Conservation (phyloP, 192 early-diverging fungal genomes). For the Helicostylum pulchrum region DNA sequence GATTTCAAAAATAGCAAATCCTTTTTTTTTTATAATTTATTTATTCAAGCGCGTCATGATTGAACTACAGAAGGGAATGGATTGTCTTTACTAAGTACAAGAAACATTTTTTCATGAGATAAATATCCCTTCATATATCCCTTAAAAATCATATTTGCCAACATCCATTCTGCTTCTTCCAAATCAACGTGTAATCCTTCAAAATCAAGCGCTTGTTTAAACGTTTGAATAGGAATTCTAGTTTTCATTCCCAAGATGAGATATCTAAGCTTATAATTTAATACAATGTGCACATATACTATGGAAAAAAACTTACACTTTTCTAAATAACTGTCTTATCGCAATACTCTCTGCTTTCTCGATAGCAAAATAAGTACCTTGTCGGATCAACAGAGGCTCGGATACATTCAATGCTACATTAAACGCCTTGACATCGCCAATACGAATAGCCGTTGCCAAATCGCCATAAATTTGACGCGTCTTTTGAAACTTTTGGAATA, state of each 20-base stretch:
- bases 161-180: constrained; percentile 80
- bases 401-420: constrained; percentile 57
- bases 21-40: no score
- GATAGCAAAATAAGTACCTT: constrained; percentile 79
- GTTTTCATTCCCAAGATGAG: constrained; percentile 47
- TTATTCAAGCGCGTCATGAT: no score
- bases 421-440: constrained; percentile 74
- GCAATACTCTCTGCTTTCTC: constrained; percentile 73
- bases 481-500: constrained; percentile 62
- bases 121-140: constrained; percentile 88
- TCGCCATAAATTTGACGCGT: constrained; percentile 59
- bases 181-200: constrained; percentile 53
- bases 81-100: constrained; percentile 72
- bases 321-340: constrained; percentile 73
- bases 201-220: constrained; percentile 63
- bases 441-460: constrained; percentile 61
- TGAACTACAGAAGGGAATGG: constrained; percentile 67
- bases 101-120: constrained; percentile 69
- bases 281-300: not conserved
- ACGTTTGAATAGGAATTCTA: constrained; percentile 56
- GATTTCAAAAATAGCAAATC: no score
- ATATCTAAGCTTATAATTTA: constrained; percentile 33
- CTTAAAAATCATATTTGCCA: constrained; percentile 89
- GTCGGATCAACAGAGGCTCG: constrained; percentile 57
- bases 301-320: constrained; percentile 56